Conservation (phyloP, 2,329 filamentous ascomycete genomes). For the Aureobasidium melanogenum region DNA sequence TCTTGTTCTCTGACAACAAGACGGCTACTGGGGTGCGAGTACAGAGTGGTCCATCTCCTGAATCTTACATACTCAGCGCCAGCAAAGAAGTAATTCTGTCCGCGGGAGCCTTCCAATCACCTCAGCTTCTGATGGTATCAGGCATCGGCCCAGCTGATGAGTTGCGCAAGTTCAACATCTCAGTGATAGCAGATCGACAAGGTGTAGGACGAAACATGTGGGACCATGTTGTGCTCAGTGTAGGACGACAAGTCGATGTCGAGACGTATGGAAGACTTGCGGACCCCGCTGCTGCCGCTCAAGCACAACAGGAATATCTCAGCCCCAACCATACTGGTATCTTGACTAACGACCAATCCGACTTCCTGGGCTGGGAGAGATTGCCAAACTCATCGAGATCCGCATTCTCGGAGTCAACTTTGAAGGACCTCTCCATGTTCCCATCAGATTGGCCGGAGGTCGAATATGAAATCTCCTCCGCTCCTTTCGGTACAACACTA, state of each 20-base stretch:
- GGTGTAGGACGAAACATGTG: constrained; percentile 24
- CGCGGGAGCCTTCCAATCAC: constrained; percentile 21
- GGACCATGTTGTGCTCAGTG: constrained; percentile 31
- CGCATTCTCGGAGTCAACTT: constrained; percentile 9
- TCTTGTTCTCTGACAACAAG: constrained; percentile 23
- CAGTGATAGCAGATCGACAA: constrained; percentile 18
- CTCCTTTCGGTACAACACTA: constrained; percentile 18
- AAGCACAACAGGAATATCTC: constrained; percentile 13
- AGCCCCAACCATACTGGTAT: constrained; percentile 5
- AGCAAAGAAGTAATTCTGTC: constrained; percentile 25
- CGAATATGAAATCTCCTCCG: constrained; percentile 17
- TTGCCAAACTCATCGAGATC: constrained; percentile 16
- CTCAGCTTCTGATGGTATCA: constrained; percentile 19
- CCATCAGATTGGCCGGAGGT: constrained; percentile 29
- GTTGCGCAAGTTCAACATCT: constrained; percentile 25
- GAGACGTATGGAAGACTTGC: constrained; percentile 12
- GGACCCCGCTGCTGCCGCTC: constrained; percentile 13
- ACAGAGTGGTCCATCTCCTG: constrained; percentile 18
- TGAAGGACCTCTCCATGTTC: constrained; percentile 17
- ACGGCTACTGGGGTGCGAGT: constrained; percentile 19
- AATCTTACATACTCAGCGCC: constrained; percentile 31
- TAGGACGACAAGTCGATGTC: constrained; percentile 19
- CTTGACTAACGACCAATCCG: background rate
- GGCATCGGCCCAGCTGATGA: constrained; percentile 25
- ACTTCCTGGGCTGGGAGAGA: constrained; percentile 22